Base-by-base conservation (phyloP, 129 eudicot species). In the Flaveria ramosissima region DNA sequence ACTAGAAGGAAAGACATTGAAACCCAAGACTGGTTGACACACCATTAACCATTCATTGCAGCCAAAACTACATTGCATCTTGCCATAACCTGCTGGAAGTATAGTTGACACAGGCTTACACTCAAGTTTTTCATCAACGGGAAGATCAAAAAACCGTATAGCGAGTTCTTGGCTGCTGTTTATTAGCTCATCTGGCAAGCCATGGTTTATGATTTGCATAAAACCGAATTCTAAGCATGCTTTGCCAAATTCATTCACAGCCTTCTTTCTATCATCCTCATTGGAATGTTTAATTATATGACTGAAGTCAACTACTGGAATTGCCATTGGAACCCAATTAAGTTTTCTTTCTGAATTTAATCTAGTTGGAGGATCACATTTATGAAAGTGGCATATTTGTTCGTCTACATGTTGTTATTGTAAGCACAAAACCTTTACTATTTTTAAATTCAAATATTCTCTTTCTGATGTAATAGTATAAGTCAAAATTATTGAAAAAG, bases 41-140 rank as follows among this genome's bases (percentile, higher is more conserved):
- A 73, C 72, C 83, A 80, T 64, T 16, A 80, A 21, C 83, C 83
- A 64, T n/a, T 80, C 83, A 26, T 63, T 80, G 57, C 32, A 48
- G 14, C 83, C 83, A 21, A 64, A 36, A 12, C 13, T 51, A 20
- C 79, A 53, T 15, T 72, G 59, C 78, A 80, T 80, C 20, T 59
- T 39, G 67, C 83, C 79, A 53, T 80, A 72, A 39, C 79, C 83
- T 2, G 83, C 74, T 14, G 78, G 83, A 65, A 72, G 68, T 24
- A 73, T 8, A 41, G 48, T 73, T 26, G 83, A 80, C 45, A 51
- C 59, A 2, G 78, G 83, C 30, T 39, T 73, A 36, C 68, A 72
- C 15, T 65, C 45, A 1, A 65, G 75, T 51, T 80, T 80, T 64
- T 73, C 74, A 13, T 72, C 70, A 13, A 26, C 24, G 5, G 83